A percentile compares a stretch with the other conserved stretches of the same genome.
phyloP scores from a whole-genome alignment of 495 filamentous ascomycete species.

The Annulohypoxylon nitens region DNA sequence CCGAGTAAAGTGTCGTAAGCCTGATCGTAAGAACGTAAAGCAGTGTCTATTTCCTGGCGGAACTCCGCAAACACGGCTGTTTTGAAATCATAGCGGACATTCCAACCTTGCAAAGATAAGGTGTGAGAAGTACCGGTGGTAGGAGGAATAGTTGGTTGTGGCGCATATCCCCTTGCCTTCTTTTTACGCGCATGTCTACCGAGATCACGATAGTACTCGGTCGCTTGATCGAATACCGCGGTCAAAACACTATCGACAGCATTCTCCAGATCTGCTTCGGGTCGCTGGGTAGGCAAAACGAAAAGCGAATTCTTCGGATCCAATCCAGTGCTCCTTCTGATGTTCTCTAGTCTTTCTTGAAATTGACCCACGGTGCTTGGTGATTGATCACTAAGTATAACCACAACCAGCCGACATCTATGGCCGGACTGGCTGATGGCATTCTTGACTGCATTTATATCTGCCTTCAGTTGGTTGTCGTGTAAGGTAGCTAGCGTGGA shows the following conservation, averaged over 20 bases:
- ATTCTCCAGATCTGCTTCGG: constrained; percentile 70
- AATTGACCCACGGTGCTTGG: constrained; percentile 68
- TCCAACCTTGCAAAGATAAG: constrained; percentile 87
- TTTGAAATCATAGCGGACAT: constrained; percentile 93
- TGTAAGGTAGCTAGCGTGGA: constrained; percentile 74
- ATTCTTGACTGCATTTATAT: constrained; percentile 81
- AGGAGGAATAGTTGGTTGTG: constrained; percentile 85
- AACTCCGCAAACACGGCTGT: constrained; percentile 90
- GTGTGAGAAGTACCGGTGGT: constrained; percentile 85
- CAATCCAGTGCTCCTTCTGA: constrained; percentile 81
- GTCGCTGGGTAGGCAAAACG: constrained; percentile 58
- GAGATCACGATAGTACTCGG: constrained; percentile 92
- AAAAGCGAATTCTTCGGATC: constrained; percentile 83
- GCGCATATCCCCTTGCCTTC: constrained; percentile 76
- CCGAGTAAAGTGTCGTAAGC: constrained; percentile 86
- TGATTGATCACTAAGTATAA: constrained; percentile 78
- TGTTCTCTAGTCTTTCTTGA: constrained; percentile 77
- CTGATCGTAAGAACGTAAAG: constrained; percentile 82
- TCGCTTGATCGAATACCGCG: constrained; percentile 72
- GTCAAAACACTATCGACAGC: constrained; percentile 71
- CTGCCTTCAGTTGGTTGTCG: constrained; percentile 89
- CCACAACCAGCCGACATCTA: constrained; percentile 79
- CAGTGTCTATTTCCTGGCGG: constrained; percentile 88
- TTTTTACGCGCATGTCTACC: constrained; percentile 90
- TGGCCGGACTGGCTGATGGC: constrained; percentile 75